These are phyloP conservation scores for Termitomyces sp. DNA, from an alignment of 768 basidiomycete species.

Conservation along the genomic window DNA sequence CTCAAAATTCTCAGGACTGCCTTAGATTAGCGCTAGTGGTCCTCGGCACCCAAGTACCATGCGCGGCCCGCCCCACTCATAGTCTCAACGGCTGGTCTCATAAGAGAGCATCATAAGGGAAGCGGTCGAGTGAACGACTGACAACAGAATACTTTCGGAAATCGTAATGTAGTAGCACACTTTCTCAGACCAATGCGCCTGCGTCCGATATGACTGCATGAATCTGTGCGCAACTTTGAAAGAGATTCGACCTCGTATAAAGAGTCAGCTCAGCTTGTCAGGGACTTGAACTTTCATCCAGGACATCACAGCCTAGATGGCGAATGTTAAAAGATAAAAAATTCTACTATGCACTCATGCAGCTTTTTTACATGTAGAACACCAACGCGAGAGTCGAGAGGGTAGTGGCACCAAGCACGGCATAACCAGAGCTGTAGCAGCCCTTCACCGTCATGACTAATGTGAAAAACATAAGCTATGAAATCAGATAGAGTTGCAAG, in stretches of 20 bases:
- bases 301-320: background rate
- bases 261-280: background rate
- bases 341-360: background rate
- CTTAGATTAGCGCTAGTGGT: background rate
- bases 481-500: background rate
- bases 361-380: conserved; percentile 30
- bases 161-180: background rate
- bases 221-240: background rate
- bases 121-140: background rate
- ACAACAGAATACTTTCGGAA: background rate
- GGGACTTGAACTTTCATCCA: background rate
- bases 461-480: background rate
- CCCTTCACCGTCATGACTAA: conserved; percentile 79
- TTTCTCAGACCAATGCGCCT: background rate
- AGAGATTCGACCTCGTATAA: background rate
- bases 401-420: conserved; percentile 75
- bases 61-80: background rate
- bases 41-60: background rate
- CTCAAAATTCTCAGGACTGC: too few relatives aligned
- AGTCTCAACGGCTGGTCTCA: background rate
- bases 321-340: background rate
- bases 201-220: background rate
- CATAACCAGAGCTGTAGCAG: conserved; percentile 77
- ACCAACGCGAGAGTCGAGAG: conserved; percentile 68
- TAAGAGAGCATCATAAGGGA: background rate